Evolutionary conservation across 805 yeast species (phyloP).

Genomic region (Candida coquimbonensis): DNA sequence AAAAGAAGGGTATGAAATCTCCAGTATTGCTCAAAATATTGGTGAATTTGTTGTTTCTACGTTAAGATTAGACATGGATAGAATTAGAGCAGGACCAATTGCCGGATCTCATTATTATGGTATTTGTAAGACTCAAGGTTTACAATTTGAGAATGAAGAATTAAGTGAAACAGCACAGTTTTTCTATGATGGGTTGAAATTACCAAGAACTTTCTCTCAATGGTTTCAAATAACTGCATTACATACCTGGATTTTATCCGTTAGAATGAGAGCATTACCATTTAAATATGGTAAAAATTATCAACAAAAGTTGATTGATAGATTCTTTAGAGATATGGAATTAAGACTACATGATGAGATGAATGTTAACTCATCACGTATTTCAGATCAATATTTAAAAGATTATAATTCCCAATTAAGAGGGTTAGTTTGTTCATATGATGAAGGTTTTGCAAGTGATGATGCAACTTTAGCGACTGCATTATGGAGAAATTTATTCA

Average conservation of each 20-base stretch:
- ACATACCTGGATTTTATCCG: constrained; percentile 90
- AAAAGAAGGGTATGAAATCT: constrained; percentile 30
- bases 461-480: constrained; percentile 76
- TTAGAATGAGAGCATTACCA: constrained; percentile 95
- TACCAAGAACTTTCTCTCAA: constrained; percentile 87
- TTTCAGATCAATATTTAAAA: constrained; percentile 79
- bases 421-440: constrained; percentile 86
- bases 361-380: constrained; percentile 73
- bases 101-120: constrained; percentile 87
- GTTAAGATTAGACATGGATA: constrained; percentile 84
- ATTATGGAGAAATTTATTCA: constrained; percentile 85
- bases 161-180: constrained; percentile 68
- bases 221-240: constrained; percentile 91
- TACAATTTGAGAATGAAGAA: constrained; percentile 68
- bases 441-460: constrained; percentile 80
- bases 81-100: constrained; percentile 85
- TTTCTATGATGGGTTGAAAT: constrained; percentile 75
- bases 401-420: constrained; percentile 86
- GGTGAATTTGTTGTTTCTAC: constrained; percentile 57
- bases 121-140: constrained; percentile 79
- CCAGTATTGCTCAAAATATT: constrained; percentile 45
- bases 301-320: constrained; percentile 86
- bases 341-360: constrained; percentile 77
- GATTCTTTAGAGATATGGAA: constrained; percentile 87
- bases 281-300: constrained; percentile 80